Conservation (phyloP, 129 eudicot genomes). For the Flaveria sonorensis region DNA sequence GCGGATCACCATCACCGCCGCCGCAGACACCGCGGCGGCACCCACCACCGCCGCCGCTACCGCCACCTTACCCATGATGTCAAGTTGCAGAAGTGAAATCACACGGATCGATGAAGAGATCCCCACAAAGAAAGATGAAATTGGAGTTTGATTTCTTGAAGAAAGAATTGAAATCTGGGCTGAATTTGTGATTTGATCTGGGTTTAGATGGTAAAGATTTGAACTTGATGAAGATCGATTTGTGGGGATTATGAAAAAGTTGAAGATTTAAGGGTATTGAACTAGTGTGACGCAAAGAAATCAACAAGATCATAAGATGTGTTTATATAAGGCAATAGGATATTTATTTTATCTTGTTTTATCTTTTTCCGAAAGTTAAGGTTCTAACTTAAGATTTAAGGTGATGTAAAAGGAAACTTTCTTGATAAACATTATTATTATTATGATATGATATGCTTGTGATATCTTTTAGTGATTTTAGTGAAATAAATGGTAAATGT, state of each 20-base stretch:
- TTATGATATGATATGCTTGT: not conserved
- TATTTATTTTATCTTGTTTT: not conserved
- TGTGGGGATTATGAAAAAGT: not conserved
- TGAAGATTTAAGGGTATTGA: not conserved
- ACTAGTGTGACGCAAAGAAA: not conserved
- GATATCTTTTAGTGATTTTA: not conserved
- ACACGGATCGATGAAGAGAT: conserved; percentile 15
- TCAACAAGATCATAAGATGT: not conserved
- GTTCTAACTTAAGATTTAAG: not conserved
- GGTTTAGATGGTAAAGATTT: conserved; percentile 23
- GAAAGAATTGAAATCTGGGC: not conserved
- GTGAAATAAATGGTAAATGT: no score
- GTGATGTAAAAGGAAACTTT: not conserved
- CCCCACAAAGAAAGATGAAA: not conserved
- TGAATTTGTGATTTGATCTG: not conserved
- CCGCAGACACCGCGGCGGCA: conserved; percentile 78
- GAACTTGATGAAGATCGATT: conserved; percentile 22
- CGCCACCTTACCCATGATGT: conserved; percentile 69
- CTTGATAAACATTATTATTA: not conserved
- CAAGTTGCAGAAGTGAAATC: not conserved
- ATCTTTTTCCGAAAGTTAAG: conserved; percentile 13
- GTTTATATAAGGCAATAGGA: not conserved
- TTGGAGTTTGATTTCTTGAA: not conserved
- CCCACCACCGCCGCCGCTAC: conserved; percentile 71
- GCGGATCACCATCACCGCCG: conserved; percentile 66